phyloP scores from a whole-genome alignment of 225 moss, liverwort and hornwort genomes.

The Lunularia cruciata region DNA sequence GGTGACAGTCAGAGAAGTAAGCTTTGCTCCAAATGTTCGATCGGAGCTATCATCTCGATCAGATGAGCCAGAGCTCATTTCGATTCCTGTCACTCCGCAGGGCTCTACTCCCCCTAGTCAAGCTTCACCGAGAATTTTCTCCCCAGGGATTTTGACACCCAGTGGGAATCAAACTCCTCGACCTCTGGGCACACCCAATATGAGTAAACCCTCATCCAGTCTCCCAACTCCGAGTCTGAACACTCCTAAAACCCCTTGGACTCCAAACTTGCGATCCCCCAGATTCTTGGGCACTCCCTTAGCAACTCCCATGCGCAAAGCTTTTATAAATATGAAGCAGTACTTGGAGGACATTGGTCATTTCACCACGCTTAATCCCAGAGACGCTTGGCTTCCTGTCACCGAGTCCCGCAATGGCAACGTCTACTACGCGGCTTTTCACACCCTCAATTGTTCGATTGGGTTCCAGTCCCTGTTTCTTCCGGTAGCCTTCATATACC shows the following conservation, averaged over 20 bases:
- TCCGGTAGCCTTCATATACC: slow-evolving; percentile 48
- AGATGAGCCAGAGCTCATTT: slow-evolving; percentile 51
- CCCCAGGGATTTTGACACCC: slow-evolving; percentile 46
- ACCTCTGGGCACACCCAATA: slow-evolving; percentile 21
- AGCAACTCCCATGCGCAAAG: slow-evolving; percentile 41
- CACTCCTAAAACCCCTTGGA: slow-evolving; percentile 47
- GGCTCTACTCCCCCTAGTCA: slow-evolving; percentile 52
- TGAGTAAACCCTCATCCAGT: slow-evolving; percentile 34
- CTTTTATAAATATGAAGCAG: slow-evolving; percentile 49
- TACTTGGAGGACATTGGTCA: slow-evolving; percentile 55
- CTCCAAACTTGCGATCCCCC: slow-evolving; percentile 32
- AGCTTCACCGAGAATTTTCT: slow-evolving; percentile 44
- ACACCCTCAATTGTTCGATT: slow-evolving; percentile 48
- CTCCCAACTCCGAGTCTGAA: slow-evolving; percentile 44
- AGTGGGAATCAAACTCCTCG: slow-evolving; percentile 30
- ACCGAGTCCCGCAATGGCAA: slow-evolving; percentile 58
- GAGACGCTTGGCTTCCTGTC: slow-evolving; percentile 56
- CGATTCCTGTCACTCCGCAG: slow-evolving; percentile 48
- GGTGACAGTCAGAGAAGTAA: slow-evolving; percentile 47
- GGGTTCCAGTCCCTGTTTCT: slow-evolving; percentile 51
- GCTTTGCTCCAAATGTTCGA: slow-evolving; percentile 43
- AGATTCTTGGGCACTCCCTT: slow-evolving; percentile 25
- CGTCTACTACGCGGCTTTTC: slow-evolving; percentile 50
- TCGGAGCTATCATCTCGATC: slow-evolving; percentile 45
- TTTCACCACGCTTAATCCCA: slow-evolving; percentile 56